Evolutionary conservation across 768 basidiomycete species (phyloP).

Genomic region (Mycena maculata): DNA sequence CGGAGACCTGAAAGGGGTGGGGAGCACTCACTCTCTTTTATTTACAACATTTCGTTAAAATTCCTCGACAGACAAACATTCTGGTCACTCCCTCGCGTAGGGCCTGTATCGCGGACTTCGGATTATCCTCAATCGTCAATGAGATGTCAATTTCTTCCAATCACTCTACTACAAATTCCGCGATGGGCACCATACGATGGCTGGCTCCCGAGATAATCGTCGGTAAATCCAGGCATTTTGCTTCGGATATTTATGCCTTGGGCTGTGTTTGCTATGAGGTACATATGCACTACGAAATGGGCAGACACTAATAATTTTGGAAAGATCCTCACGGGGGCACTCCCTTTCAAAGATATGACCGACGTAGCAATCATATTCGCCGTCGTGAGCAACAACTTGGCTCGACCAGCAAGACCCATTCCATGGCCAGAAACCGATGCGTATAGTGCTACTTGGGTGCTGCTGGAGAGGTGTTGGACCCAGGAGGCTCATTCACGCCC

Average conservation of each 20-base stretch:
- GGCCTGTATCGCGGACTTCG: conserved; percentile 35
- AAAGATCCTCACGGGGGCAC: conserved; percentile 23
- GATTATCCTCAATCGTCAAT: conserved; percentile 29
- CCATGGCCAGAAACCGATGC: conserved; percentile 10
- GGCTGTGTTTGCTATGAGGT: conserved; percentile 32
- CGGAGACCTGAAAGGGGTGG: conserved; percentile 36
- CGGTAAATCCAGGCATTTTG: neutral
- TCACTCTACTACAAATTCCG: conserved; percentile 23
- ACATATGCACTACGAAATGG: neutral
- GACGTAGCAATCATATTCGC: conserved; percentile 18
- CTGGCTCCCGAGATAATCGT: conserved; percentile 21
- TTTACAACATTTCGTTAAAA: neutral
- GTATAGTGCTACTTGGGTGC: conserved; percentile 22
- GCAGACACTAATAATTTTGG: neutral
- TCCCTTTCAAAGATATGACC: conserved; percentile 16
- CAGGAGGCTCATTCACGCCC: too few species aligned
- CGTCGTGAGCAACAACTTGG: neutral
- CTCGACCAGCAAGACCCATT: too few species aligned
- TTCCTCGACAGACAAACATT: conserved; percentile 28
- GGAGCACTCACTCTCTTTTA: neutral
- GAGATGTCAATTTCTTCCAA: conserved; percentile 21
- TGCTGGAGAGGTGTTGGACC: conserved; percentile 29
- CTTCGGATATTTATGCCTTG: conserved; percentile 30
- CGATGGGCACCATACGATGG: conserved; percentile 20
- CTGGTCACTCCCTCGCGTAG: conserved; percentile 31